A percentile compares a stretch with the other conserved stretches of the same genome.
These are phyloP conservation scores for Typha latifolia DNA, from an alignment of 176 grass and related monocot species.

Conservation along the genomic window DNA sequence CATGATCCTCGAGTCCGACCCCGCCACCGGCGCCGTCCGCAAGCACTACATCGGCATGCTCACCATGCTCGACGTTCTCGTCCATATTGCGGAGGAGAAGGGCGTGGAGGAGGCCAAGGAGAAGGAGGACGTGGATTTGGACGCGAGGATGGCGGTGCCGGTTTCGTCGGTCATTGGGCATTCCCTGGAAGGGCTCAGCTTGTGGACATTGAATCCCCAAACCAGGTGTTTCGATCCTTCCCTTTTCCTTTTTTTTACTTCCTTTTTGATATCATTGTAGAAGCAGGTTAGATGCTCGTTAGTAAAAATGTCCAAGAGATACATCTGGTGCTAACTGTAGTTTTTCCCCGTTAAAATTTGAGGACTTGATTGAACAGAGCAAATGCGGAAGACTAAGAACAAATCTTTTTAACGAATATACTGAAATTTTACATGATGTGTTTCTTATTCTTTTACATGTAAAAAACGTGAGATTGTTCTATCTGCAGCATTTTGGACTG, in stretches of 20 bases:
- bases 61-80: slow-evolving; percentile 80
- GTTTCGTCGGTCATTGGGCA: slow-evolving; percentile 77
- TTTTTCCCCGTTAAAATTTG: too few relatives aligned
- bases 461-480: background rate
- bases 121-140: slow-evolving; percentile 21
- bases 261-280: too few relatives aligned
- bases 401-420: too few relatives aligned
- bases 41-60: slow-evolving; percentile 98
- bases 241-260: background rate
- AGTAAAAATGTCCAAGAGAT: too few relatives aligned
- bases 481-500: slow-evolving; percentile 63
- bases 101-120: slow-evolving; percentile 9
- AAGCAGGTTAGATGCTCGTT: too few relatives aligned
- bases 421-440: too few relatives aligned
- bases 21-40: slow-evolving; percentile 55
- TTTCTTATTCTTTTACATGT: too few relatives aligned
- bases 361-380: too few relatives aligned
- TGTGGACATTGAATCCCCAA: slow-evolving; percentile 79
- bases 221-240: slow-evolving; percentile 33
- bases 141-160: slow-evolving; percentile 43
- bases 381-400: too few relatives aligned
- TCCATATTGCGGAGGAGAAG: slow-evolving; percentile 45
- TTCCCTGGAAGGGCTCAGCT: slow-evolving; percentile 63
- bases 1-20: slow-evolving; percentile 85
- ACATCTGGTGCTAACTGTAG: too few relatives aligned